Base-by-base conservation (phyloP, 306 rosid genomes). In the Clitoria ternatea region DNA sequence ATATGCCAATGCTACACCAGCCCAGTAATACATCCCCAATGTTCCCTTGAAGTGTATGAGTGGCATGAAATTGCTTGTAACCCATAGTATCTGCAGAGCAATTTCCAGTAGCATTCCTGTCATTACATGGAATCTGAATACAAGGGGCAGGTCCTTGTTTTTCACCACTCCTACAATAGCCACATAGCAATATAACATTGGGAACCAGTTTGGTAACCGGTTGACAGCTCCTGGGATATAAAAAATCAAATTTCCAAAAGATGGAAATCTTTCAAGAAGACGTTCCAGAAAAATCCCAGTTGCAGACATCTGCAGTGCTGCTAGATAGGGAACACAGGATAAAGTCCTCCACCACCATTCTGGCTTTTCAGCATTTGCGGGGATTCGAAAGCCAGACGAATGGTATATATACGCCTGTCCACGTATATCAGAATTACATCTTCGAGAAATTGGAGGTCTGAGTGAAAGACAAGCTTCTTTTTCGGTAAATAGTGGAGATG, bases 341-440 rank as follows among this genome's bases (percentile, higher is more conserved):
- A 93, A 69, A 72, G 89, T 85, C 70, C 98, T 88, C 96, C 91
- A 86, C 97, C 96, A 87, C 98, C 98, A 93, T 55, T 85, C 89
- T 23, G 97, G 98, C 79, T 88, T 90, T 86, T 88, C 87, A 35
- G 78, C 72, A 42, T 73, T 74, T 70, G 77, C 63, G 5, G 96
- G 85, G 71, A 75, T 72, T 53, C 85, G 84, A 52, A 74, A 60
- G 32, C 87, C 73, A 19, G 82, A 76, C 7, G 91, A 85, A 62
- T 80, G 80, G 56, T 81, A 80, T 64, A 70, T 75, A 33, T 60
- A 80, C 67, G 97, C 91, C 64, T 74, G 96, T 15, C 72, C 45
- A 13, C 69, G 9, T 36, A 69, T 83, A 27, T 52, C 17, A 70
- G 79, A 78, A 60, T 36, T 57, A 42, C 61, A 22, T 65, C 70